Base-by-base conservation (phyloP, 176 grass and related monocot species). In the Chloris gayana region DNA sequence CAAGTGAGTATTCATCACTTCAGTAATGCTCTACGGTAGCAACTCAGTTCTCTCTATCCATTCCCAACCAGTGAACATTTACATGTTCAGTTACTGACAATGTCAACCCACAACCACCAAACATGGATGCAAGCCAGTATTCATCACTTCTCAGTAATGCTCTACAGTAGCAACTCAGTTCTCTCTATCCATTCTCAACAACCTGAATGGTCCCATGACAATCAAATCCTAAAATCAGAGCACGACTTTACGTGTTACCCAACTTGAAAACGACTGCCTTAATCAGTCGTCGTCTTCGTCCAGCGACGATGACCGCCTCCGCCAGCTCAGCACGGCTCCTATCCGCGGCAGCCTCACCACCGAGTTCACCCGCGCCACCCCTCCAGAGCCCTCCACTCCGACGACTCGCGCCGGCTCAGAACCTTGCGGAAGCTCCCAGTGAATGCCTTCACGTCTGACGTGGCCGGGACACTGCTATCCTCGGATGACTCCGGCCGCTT, bases 321-420 rank as follows among this genome's bases (percentile, higher is more conserved):
- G 83, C 74, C 86, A 85, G 73, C 91, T 93, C 70, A 91, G 42
- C n/a, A 80, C 83, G 57, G 32, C 71, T 14, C 84, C 67, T 32
- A 91, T 32, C 25, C 86, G 79, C 0, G 91, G 94, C 53, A 91
- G 68, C 88, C 88, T 91, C 39, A 89, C 39, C 67, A 93, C 59
- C 14, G 94, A 89, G 74, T 97, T 97, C 17, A 77, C 84, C 53
- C 94, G 73, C 14, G 74, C 84, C 53, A 93, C 72, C 10, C 91
- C 94, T 9, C 84, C 29, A 93, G 79, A 6, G 91, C 94, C 22
- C 47, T 87, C 86, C 91, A 93, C 65, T 42, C 83, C 14, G 15
- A 34, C 26, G 60, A 65, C 2, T 59, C 56, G 0, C 38, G 69
- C 7, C 24, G 18, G 37, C 60, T 62, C 65, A 71, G 51, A 30